Evolutionary conservation across 345 rosid species (phyloP), one percentile per base, ranked within the genome.

Genomic region (Gossypium herbaceum): DNA sequence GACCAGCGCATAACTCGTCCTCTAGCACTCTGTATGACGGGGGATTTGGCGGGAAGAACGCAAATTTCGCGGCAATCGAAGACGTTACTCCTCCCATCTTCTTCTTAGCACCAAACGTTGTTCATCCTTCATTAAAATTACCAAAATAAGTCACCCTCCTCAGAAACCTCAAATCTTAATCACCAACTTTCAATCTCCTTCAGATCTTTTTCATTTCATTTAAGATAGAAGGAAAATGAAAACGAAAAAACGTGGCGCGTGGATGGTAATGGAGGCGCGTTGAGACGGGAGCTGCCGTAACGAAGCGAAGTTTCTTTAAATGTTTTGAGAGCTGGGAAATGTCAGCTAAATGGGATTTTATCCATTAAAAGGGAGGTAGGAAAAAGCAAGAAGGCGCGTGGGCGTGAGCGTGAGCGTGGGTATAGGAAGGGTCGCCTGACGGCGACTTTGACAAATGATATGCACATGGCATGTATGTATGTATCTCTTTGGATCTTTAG

Each of bases 71-170:
- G 57, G 99, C 99, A 72, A 95, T 93, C 66, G 97, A 87, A 76
- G 99, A 95, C 52, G 98, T 93, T 41, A 95, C 99, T 51, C 91
- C 99, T 83, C 99, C 99, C 99, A 95, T 84, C 80, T 69, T 77
- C 83, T 68, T 48, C 16, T 27, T 52, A 74, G 39, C 64, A 77
- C 81, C 85, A 85, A 81, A 75, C 81, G 83, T 84, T 73, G 78
- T 78, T 52, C 72, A 58, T 63, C 59, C 57, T 73, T 85, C 87
- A 84, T 85, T 80, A 78, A 82, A 75, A 41, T 45, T 47, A 54
- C 73, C 73, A 9, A 69, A 69, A 10, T 16, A 69, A 5, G 45
- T 51, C 25, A 69, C 59, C 24, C 44, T 22, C 72, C 72, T 19
- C 3, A 54, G 17, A 50, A 70, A 70, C 52, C n/a, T 57, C 77